Base-by-base conservation (phyloP, 805 yeast species). In the Yamadazyma sp. region DNA sequence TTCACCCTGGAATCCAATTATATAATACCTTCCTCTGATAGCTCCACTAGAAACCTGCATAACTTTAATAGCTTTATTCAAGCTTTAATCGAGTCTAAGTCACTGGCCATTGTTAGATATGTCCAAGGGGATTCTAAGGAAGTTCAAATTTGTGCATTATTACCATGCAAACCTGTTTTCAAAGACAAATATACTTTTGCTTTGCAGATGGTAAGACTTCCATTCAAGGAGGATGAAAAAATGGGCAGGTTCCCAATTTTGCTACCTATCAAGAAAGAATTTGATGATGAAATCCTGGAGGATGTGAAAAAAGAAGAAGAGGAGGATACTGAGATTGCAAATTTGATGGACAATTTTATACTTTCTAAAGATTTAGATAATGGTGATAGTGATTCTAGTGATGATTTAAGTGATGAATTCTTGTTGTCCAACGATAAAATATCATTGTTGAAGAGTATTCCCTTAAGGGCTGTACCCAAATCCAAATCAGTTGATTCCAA, bases 211-310 rank as follows among this genome's bases (percentile, higher is more conserved):
- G 69, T 70, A 9, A 62, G 80, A 30, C 52, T 87, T 9, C 93
- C 96, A 1, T 85, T 75, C 55, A 71, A 73, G 27, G 95, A 86
- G 44, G 96, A 88, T 53, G 82, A 78, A 43, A 75, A 76, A 45
- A 64, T 78, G 11, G 76, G 88, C 3, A 67, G 65, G 16, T 75
- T 82, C 45, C 65, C 68, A 1, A 23, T 27, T 7, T 47, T 65
- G 19, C 4, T 19, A 13, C 14, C 29, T 3, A 30, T 22, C 5
- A 41, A 33, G 12, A 40, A 36, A 13, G 33, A 38, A 4, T 27
- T 21, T n/a, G 41, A 38, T n/a, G 42, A 23, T 3, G 41, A 31
- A 12, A 31, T 25, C 7, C 38, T 30, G 7, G 43, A 40, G 13
- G 33, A 36, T 20, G 18, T 26, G n/a, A 20, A 33, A 7, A 19